These are phyloP conservation scores for Knoxdaviesia capensis DNA, from an alignment of 2,329 filamentous ascomycete genomes.

Conservation along the genomic window DNA sequence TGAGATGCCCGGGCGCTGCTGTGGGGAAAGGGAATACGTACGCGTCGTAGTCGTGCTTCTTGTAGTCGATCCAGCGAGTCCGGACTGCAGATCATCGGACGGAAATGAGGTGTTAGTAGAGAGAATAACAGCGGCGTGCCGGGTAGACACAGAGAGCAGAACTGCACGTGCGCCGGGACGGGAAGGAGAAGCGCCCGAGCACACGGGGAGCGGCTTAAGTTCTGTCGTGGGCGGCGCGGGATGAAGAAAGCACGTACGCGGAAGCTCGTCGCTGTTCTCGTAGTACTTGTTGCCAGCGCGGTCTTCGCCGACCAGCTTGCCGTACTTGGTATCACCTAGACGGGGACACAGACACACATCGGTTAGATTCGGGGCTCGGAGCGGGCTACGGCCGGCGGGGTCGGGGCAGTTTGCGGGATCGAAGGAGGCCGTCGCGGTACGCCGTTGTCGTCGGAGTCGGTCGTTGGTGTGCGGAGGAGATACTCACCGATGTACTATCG, in stretches of 20 bases:
- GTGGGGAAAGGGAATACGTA: constrained; percentile 2
- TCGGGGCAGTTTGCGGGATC: too few species aligned
- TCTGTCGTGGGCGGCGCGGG: too few species aligned
- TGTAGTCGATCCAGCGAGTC: constrained; percentile 96
- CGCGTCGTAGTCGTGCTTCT: constrained; percentile 63
- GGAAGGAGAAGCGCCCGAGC: too few species aligned
- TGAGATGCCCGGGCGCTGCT: not conserved
- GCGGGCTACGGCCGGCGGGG: too few species aligned
- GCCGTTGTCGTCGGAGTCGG: too few species aligned
- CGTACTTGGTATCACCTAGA: constrained; percentile 87
- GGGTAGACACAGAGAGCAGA: too few species aligned
- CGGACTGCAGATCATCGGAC: constrained; percentile 43
- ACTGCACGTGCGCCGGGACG: too few species aligned
- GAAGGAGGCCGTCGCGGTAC: not conserved
- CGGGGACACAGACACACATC: not conserved
- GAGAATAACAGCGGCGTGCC: not conserved
- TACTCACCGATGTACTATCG: too few species aligned
- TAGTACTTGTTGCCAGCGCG: constrained; percentile 94
- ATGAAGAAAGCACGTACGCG: constrained; percentile 34
- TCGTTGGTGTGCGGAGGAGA: too few species aligned
- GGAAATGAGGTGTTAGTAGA: not conserved
- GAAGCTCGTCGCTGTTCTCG: constrained; percentile 89
- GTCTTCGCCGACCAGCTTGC: constrained; percentile 67
- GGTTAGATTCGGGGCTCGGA: too few species aligned
- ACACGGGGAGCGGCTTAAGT: too few species aligned